phyloP scores from a whole-genome alignment of 768 basidiomycete genomes.

The Calocybe gangraenosa region DNA sequence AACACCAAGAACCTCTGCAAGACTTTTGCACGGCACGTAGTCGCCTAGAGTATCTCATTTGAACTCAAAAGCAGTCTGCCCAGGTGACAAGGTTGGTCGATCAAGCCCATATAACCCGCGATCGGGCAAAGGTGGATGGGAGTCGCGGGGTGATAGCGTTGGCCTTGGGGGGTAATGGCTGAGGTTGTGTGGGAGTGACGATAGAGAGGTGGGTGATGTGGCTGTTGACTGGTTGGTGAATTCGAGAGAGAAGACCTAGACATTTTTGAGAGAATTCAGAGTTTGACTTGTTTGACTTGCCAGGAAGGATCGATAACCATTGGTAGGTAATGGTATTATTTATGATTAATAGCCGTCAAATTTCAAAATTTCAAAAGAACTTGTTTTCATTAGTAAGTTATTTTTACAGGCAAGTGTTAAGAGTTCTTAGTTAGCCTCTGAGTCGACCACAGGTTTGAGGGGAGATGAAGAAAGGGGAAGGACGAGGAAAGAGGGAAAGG shows the following conservation, averaged over 20 bases:
- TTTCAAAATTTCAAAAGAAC: not conserved
- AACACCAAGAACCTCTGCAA: no score
- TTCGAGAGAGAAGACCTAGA: conserved; percentile 31
- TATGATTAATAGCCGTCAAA: no score
- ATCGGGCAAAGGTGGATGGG: no score
- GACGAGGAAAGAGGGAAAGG: no score
- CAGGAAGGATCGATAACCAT: conserved; percentile 63
- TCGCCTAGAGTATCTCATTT: no score
- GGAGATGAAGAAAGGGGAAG: no score
- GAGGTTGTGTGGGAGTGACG: conserved; percentile 9
- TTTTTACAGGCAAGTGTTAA: conserved; percentile 51
- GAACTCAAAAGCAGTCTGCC: no score
- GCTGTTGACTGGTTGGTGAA: conserved; percentile 13
- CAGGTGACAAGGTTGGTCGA: no score
- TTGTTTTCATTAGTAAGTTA: conserved; percentile 39
- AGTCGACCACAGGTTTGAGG: no score
- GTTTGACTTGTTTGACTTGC: conserved; percentile 61
- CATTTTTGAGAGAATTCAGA: conserved; percentile 59
- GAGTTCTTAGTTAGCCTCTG: conserved; percentile 9
- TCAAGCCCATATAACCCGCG: no score
- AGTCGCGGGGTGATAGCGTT: conserved; percentile 43
- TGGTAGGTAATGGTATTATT: conserved; percentile 68
- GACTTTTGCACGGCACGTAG: no score
- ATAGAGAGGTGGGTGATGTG: not conserved
- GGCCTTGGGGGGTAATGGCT: conserved; percentile 4